phyloP scores from a whole-genome alignment of 108 stramenopile genomes.

The Skeletonema menzelii region DNA sequence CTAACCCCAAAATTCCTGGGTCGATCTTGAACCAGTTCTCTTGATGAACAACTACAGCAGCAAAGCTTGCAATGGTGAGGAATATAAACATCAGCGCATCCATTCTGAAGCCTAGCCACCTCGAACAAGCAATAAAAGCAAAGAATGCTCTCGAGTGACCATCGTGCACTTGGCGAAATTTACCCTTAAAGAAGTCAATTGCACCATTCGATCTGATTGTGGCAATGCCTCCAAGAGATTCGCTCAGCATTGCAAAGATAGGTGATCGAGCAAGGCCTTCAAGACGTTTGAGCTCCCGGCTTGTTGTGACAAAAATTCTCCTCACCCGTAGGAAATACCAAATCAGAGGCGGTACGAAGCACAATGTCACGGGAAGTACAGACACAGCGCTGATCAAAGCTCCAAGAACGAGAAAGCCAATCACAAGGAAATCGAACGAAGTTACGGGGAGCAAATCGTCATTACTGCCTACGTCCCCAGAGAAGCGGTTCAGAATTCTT shows the following conservation, averaged over 20 bases:
- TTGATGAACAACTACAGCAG: constrained; percentile 73
- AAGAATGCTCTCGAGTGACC: constrained; percentile 66
- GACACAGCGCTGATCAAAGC: constrained; percentile 64
- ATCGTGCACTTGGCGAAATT: constrained; percentile 78
- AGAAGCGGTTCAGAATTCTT: constrained; percentile 80
- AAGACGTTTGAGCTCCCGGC: constrained; percentile 82
- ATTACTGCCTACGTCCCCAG: constrained; percentile 69
- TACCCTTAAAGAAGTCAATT: constrained; percentile 53
- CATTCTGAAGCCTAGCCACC: constrained; percentile 95
- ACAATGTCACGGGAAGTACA: constrained; percentile 65
- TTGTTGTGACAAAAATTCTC: constrained; percentile 69
- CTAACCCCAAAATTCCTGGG: constrained; percentile 80
- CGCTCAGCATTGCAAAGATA: constrained; percentile 86
- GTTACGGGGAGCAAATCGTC: constrained; percentile 79
- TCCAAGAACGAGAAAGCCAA: constrained; percentile 66
- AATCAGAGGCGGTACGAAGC: constrained; percentile 68
- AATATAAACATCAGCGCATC: constrained; percentile 78
- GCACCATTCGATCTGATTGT: constrained; percentile 87
- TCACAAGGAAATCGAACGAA: constrained; percentile 78
- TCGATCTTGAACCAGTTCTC: constrained; percentile 66
- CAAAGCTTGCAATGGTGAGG: constrained; percentile 64
- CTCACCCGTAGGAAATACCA: constrained; percentile 75
- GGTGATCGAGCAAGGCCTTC: constrained; percentile 87
- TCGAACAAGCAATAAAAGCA: constrained; percentile 71
- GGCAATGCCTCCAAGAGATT: constrained; percentile 85